These are phyloP conservation scores for Torrubiella hemipterigena DNA, from an alignment of 2,329 filamentous ascomycete species.

Conservation along the genomic window DNA sequence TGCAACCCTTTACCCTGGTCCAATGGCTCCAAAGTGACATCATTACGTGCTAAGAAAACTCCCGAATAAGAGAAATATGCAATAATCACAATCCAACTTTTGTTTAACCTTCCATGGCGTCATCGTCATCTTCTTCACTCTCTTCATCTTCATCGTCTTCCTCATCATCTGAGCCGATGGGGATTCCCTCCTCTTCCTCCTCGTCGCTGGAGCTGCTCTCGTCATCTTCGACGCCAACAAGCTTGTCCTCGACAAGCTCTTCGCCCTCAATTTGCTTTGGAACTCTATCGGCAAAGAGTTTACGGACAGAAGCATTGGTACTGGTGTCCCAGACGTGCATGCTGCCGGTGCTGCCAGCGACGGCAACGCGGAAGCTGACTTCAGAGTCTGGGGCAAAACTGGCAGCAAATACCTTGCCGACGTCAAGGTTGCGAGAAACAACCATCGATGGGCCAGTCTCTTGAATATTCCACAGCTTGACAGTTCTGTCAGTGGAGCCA, in stretches of 20 bases:
- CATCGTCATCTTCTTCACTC: constrained; percentile 29
- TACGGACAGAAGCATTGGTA: constrained; percentile 78
- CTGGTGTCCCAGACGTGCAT: constrained; percentile 95
- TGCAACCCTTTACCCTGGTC: too few relatives aligned
- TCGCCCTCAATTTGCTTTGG: constrained; percentile 42
- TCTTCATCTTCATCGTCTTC: constrained; percentile 44
- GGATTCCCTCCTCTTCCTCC: constrained; percentile 33
- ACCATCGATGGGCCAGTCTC: constrained; percentile 77
- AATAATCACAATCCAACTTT: too few relatives aligned
- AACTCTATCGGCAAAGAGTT: constrained; percentile 62
- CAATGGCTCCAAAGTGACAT: too few relatives aligned
- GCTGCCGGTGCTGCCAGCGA: constrained; percentile 86
- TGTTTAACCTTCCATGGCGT: too few relatives aligned
- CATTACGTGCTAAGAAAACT: too few relatives aligned
- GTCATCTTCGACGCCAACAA: constrained; percentile 60
- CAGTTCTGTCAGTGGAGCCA: constrained; percentile 84
- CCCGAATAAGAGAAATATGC: too few relatives aligned
- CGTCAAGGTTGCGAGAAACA: constrained; percentile 79
- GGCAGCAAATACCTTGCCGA: constrained; percentile 89
- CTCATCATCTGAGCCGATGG: constrained; percentile 24
- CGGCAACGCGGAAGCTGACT: constrained; percentile 82
- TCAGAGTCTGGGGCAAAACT: constrained; percentile 81
- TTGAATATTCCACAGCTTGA: constrained; percentile 93
- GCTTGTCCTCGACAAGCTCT: constrained; percentile 58
- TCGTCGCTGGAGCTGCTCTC: constrained; percentile 57